phyloP scores from a whole-genome alignment of 2,329 filamentous ascomycete species.

The Penicillium sp. region DNA sequence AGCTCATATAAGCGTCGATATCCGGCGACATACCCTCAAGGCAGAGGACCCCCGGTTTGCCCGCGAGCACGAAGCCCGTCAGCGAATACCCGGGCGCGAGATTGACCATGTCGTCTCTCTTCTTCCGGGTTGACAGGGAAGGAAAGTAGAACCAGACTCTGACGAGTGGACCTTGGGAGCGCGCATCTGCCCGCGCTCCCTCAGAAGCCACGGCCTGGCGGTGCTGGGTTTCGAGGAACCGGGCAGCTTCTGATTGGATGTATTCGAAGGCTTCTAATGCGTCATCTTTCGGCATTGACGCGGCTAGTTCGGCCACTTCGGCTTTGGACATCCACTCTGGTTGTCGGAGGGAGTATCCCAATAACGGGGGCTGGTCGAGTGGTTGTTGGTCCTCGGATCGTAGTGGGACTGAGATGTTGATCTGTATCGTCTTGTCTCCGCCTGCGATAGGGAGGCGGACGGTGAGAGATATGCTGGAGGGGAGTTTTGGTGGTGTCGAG shows the following conservation, averaged over 20 bases:
- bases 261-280: conserved; percentile 50
- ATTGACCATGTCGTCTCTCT: conserved; percentile 59
- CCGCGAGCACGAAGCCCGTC: conserved; percentile 62
- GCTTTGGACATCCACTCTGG: conserved; percentile 57
- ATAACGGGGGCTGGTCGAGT: conserved; percentile 26
- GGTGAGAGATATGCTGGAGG: conserved; percentile 24
- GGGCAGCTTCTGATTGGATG: conserved; percentile 41
- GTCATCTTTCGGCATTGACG: conserved; percentile 47
- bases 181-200: conserved; percentile 1
- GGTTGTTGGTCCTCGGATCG: conserved; percentile 13
- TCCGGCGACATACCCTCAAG: conserved; percentile 41
- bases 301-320: conserved; percentile 43
- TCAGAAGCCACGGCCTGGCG: not conserved
- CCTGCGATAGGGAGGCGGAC: conserved; percentile 29
- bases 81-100: conserved; percentile 55
- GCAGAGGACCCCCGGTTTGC: conserved; percentile 56
- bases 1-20: conserved; percentile 63
- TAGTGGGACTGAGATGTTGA: conserved; percentile 33
- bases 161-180: conserved; percentile 37
- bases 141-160: conserved; percentile 67
- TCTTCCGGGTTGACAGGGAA: conserved; percentile 60
- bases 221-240: conserved; percentile 30
- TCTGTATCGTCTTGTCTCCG: conserved; percentile 27
- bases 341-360: conserved; percentile 46
- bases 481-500: conserved; percentile 15